Conservation (phyloP, 108 stramenopile genomes). For the Nitzschia sp. region DNA sequence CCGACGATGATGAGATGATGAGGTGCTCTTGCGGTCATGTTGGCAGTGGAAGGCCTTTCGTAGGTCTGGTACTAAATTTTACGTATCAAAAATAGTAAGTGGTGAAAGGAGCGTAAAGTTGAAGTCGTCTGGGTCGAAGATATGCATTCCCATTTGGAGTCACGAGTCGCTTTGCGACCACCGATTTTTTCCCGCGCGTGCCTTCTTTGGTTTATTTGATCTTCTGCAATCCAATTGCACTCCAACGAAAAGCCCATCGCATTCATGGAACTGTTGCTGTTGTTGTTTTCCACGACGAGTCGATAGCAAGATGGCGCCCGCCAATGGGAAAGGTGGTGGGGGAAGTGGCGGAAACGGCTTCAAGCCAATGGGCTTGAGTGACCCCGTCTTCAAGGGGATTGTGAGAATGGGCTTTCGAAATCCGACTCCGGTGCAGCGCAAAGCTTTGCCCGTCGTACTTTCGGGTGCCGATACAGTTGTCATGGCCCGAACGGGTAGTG, state of each 20-base stretch:
- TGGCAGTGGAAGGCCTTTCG: background rate
- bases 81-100: constrained; percentile 14
- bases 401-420: constrained; percentile 92
- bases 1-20: background rate
- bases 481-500: constrained; percentile 97
- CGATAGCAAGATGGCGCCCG: background rate
- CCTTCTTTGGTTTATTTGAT: background rate
- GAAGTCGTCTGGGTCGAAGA: background rate
- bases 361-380: constrained; percentile 78
- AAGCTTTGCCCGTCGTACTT: constrained; percentile 89
- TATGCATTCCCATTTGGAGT: background rate
- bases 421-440: constrained; percentile 98
- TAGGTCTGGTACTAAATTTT: background rate
- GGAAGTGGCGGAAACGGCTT: constrained; percentile 66
- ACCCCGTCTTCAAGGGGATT: constrained; percentile 78
- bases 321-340: constrained; percentile 26
- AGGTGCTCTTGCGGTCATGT: background rate
- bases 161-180: constrained; percentile 12
- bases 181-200: constrained; percentile 2
- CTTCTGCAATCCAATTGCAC: too few relatives aligned
- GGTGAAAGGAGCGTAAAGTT: background rate
- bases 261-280: background rate
- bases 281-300: background rate
- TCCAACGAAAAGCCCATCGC: background rate
- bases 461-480: constrained; percentile 91